Percentiles rank a stretch among this genome's conserved stretches.
phyloP scores from a whole-genome alignment of 768 basidiomycete species.

The Suillus spraguei region DNA sequence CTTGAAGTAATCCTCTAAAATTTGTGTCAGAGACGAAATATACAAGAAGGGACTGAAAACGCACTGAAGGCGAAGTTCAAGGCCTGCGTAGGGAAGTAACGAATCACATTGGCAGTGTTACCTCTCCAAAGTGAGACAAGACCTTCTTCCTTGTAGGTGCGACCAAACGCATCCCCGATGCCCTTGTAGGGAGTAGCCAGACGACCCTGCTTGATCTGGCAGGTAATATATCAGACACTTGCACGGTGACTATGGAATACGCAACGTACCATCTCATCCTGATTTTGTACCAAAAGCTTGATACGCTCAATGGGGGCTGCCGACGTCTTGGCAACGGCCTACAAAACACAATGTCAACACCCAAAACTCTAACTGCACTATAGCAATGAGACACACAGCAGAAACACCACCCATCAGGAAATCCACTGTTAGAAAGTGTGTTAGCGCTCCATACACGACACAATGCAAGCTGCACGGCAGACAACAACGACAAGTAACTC shows the following conservation, averaged over 20 bases:
- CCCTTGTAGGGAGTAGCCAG: constrained; percentile 97
- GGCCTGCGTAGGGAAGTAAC: constrained; percentile 99
- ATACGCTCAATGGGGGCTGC: constrained; percentile 99
- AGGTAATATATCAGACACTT: not conserved
- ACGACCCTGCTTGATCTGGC: constrained; percentile 98
- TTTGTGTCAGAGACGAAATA: not conserved
- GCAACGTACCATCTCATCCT: constrained; percentile 96
- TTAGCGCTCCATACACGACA: constrained; percentile 31
- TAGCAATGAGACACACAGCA: constrained; percentile 56
- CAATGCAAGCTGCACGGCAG: not conserved
- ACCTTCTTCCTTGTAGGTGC: constrained; percentile 96
- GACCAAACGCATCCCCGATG: constrained; percentile 85
- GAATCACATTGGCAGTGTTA: constrained; percentile 99
- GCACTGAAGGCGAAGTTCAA: constrained; percentile 99
- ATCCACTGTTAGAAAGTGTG: constrained; percentile 59
- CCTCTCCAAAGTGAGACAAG: constrained; percentile 96
- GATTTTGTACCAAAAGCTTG: constrained; percentile 97
- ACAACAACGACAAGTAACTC: constrained; percentile 12
- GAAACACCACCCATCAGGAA: constrained; percentile 98
- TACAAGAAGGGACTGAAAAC: constrained; percentile 35
- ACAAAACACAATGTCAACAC: constrained; percentile 25
- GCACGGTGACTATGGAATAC: not conserved
- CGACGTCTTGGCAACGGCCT: constrained; percentile 99
- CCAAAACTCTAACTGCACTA: not conserved
- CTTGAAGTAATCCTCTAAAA: constrained; percentile 93